Conservation (phyloP, 805 yeast genomes). For the Ogataea chonburiensis region DNA sequence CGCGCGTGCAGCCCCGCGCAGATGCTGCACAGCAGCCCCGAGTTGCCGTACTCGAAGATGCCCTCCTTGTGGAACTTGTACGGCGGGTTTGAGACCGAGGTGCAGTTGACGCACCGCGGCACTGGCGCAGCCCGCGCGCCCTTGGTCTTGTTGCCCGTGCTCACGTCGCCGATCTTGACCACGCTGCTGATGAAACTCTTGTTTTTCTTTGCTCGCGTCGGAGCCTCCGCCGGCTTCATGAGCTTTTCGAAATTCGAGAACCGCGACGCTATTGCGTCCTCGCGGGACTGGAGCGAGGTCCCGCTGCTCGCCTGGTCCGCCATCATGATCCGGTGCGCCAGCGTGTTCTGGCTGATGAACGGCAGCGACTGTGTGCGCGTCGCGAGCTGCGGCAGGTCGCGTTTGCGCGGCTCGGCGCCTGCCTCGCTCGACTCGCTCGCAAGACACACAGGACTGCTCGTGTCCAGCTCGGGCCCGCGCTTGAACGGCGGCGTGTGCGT, state of each 20-base stretch:
- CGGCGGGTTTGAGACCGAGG: conserved; percentile 30
- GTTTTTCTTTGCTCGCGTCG: conserved; percentile 32
- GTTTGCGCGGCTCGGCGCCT: conserved; percentile 5
- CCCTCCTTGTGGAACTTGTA: conserved; percentile 35
- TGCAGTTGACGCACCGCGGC: conserved; percentile 34
- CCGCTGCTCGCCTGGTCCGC: conserved; percentile 23
- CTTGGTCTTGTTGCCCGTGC: conserved; percentile 17
- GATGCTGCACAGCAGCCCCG: conserved; percentile 33
- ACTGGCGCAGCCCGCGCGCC: conserved; percentile 9
- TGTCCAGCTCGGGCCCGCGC: conserved; percentile 1
- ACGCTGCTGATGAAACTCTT: conserved; percentile 33
- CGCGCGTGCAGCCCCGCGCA: conserved; percentile 29
- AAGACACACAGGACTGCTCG: conserved; percentile 9
- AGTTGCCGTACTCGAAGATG: conserved; percentile 35
- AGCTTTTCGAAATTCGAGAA: conserved; percentile 32
- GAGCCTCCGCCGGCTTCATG: conserved; percentile 24
- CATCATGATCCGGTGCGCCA: conserved; percentile 33
- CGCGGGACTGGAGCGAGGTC: conserved; percentile 25
- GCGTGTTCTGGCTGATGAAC: conserved; percentile 30
- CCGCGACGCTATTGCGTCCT: conserved; percentile 30
- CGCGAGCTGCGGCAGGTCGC: conserved; percentile 29
- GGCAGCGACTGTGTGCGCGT: conserved; percentile 38
- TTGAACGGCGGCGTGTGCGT: not conserved
- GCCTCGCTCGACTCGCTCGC: conserved; percentile 2
- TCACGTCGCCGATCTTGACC: conserved; percentile 32